Evolutionary conservation across 768 basidiomycete species (phyloP).

Genomic region (Boletus bicolor): DNA sequence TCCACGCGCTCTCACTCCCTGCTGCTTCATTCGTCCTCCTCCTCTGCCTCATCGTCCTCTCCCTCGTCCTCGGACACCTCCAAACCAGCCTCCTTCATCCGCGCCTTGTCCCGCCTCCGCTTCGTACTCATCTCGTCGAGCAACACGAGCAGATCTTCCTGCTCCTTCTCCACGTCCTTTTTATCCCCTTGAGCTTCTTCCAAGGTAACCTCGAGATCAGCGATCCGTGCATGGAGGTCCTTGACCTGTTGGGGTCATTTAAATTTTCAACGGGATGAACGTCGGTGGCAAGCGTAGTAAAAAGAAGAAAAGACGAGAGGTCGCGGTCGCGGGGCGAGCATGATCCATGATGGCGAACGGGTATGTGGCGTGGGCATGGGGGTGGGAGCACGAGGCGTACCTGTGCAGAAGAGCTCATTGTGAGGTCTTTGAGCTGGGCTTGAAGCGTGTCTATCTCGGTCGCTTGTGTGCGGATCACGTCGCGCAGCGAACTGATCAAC

Average conservation of each 20-base stretch:
- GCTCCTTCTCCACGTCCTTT: conserved; percentile 90
- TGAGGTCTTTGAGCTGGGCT: conserved; percentile 47
- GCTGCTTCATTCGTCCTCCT: not conserved
- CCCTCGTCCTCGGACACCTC: conserved; percentile 94
- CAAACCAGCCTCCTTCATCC: conserved; percentile 67
- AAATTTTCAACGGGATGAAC: too few species aligned
- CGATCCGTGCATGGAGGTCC: conserved; percentile 45
- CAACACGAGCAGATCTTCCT: conserved; percentile 91
- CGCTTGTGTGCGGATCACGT: conserved; percentile 79
- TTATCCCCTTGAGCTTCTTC: conserved; percentile 57
- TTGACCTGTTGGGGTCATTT: conserved; percentile 33
- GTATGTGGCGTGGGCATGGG: too few species aligned
- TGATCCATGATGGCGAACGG: too few species aligned
- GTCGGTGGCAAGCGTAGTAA: not conserved
- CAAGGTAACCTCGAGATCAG: conserved; percentile 46
- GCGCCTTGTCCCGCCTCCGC: conserved; percentile 76
- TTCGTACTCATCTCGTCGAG: conserved; percentile 90
- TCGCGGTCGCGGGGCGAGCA: too few species aligned
- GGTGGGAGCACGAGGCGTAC: conserved; percentile 22
- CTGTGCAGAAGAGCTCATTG: conserved; percentile 38
- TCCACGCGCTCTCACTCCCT: not conserved
- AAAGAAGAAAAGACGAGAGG: too few species aligned
- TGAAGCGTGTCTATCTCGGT: conserved; percentile 72
- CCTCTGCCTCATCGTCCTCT: conserved; percentile 55
- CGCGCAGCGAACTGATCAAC: conserved; percentile 79